phyloP scores from a whole-genome alignment of 2,329 filamentous ascomycete species.

The Rhinocladiella similis region DNA sequence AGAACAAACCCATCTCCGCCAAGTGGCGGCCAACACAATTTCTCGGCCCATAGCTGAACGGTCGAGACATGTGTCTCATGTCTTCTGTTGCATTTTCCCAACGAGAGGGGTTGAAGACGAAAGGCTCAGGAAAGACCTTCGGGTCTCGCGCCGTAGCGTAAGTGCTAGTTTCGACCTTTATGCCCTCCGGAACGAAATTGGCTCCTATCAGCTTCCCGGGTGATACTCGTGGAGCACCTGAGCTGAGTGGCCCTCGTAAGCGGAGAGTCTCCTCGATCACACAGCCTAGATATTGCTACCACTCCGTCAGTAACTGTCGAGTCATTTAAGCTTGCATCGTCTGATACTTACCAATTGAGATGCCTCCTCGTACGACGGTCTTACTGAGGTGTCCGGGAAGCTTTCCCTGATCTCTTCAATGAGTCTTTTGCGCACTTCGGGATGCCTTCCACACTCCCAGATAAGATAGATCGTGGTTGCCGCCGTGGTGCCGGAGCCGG shows the following conservation, averaged over 20 bases:
- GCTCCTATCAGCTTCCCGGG: slow-evolving; percentile 39
- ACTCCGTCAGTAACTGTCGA: no score
- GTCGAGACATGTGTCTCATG: slow-evolving; percentile 44
- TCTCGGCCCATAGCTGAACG: slow-evolving; percentile 44
- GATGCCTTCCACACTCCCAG: slow-evolving; percentile 45
- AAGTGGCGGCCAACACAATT: slow-evolving; percentile 46
- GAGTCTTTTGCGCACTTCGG: slow-evolving; percentile 39
- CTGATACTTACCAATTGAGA: background rate
- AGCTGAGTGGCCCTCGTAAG: slow-evolving; percentile 8
- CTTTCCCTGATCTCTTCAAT: slow-evolving; percentile 34
- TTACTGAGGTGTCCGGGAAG: slow-evolving; percentile 5
- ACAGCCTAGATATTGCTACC: slow-evolving; percentile 1
- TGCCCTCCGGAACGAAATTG: slow-evolving; percentile 45
- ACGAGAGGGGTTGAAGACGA: slow-evolving; percentile 48
- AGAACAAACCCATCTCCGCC: slow-evolving; percentile 42
- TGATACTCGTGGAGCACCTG: slow-evolving; percentile 5
- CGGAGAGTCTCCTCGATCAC: slow-evolving; percentile 6
- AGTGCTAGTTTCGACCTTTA: slow-evolving; percentile 40
- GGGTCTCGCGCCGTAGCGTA: slow-evolving; percentile 44
- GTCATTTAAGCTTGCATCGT: no score
- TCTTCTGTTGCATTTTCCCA: slow-evolving; percentile 44
- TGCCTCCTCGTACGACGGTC: slow-evolving; percentile 7
- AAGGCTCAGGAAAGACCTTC: slow-evolving; percentile 43
- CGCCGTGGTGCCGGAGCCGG: slow-evolving; percentile 55
- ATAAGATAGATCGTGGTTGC: slow-evolving; percentile 39